Evolutionary conservation across 495 filamentous ascomycete species (phyloP), one percentile per base, ranked within the genome.

Genomic region (Wilcoxina mikolae): DNA sequence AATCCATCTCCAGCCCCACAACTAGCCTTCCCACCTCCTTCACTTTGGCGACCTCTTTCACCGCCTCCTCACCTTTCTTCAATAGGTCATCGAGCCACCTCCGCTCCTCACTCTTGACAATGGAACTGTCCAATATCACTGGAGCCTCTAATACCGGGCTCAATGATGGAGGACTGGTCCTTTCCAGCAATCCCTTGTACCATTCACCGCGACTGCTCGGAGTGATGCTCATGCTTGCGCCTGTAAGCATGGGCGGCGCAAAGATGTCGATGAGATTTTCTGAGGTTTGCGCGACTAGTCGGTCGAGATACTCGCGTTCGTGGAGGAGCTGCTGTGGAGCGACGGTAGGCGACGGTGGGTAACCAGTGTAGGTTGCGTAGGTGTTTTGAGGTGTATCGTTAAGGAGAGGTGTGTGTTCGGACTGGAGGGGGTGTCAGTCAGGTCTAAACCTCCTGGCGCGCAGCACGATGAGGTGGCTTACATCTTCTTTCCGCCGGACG

Each of bases 181-280:
- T 61, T 25, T 64, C 61, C 43, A 66, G 53, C 3, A 66, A 60
- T 10, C 20, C 45, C 17, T 63, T 55, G 56, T 65, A 65, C 63
- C 63, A 65, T 51, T 65, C 63, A 20, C 59, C 62, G 25, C 62
- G 59, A 15, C 3, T n/a, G 11, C 17, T 26, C 15, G 55, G 35
- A 23, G 55, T 51, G 11, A 44, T 31, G n/a, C n/a, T 41, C 47
- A 51, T 57, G 1, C 11, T 10, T 25, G 62, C 48, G 24, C 39
- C 45, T 22, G 56, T 58, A 5, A 65, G 35, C 50, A 61, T 56
- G 9, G 64, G 63, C 23, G 64, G 60, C 3, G 64, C 63, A 42
- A 66, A 67, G 22, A 67, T 67, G 39, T 67, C 64, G 23, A 67
- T 66, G 11, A 67, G 64, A 42, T 66, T 67, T 42, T 65, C 62